Evolutionary conservation across 2,329 filamentous ascomycete genomes (phyloP).

Genomic region (Trichoderma simmonsii): DNA sequence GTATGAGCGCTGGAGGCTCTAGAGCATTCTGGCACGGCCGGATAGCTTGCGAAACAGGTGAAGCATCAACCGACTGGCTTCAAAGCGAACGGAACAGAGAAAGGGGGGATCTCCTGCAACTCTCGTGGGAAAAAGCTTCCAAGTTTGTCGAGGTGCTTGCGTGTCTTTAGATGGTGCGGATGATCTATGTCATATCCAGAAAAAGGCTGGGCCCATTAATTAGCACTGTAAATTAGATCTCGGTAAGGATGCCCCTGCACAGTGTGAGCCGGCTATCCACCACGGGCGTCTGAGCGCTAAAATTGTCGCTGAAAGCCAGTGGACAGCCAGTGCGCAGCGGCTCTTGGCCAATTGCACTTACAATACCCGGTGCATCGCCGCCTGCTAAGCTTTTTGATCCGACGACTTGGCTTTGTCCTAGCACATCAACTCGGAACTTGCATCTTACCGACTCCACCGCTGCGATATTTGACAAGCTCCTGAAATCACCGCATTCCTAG

Average conservation of each 20-base stretch:
- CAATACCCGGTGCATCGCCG: background rate
- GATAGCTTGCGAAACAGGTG: background rate
- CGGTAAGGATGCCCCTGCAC: background rate
- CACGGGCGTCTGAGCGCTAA: slow-evolving; percentile 8
- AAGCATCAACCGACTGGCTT: background rate
- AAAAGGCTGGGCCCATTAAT: background rate
- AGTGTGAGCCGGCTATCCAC: slow-evolving; percentile 13
- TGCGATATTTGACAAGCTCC: background rate
- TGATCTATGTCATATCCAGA: slow-evolving; percentile 19
- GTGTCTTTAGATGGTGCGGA: slow-evolving; percentile 18
- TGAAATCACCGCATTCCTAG: background rate
- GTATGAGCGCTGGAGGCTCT: background rate
- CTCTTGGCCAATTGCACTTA: background rate
- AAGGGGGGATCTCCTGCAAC: background rate
- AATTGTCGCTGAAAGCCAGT: slow-evolving; percentile 2
- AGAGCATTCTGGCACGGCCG: slow-evolving; percentile 3
- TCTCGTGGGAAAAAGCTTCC: background rate
- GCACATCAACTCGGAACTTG: background rate
- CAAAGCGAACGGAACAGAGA: background rate
- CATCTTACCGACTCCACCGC: background rate
- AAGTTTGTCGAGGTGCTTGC: slow-evolving; percentile 13
- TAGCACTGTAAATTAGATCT: slow-evolving; percentile 14
- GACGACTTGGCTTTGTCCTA: slow-evolving; percentile 7
- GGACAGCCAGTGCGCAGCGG: background rate
- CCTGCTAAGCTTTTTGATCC: slow-evolving; percentile 13